Base-by-base conservation (phyloP, 2,329 filamentous ascomycete genomes). In the Didymella keratinophila region DNA sequence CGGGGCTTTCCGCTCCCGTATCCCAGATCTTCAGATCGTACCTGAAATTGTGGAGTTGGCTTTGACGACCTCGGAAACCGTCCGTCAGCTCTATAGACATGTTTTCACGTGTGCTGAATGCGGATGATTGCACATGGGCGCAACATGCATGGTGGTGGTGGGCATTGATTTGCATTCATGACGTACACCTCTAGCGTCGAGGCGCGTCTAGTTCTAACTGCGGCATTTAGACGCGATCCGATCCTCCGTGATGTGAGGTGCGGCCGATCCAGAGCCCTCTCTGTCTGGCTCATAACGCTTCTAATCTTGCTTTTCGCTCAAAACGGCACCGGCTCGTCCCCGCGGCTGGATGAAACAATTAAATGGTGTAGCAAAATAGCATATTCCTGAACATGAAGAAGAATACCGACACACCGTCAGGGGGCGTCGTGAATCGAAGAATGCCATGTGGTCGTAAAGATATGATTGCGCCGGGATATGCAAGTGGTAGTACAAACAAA, bases 301-400 rank as follows among this genome's bases (percentile, higher is more conserved):
- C 55, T 58, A 52, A 11, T 43, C 28, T 53, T 23, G 20, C 30
- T 50, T 58, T 30, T 25, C 12, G 20, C 3, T 16, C 28, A 25
- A 20, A 34, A 43, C 48, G 48, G 42, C 50, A 12, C 41, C 34
- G 34, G 30, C 34, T 43, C 49, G 44, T 32, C 9, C 39, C 44
- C n/a, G 55, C 39, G 50, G 28, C 43, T 39, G 37, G 37, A 11
- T 42, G 23, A 9, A 34, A 14, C 4, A 14, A 49, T 58, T 52
- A 58, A 58, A 53, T 58, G 50, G 39, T 53, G 23, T 54, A 49
- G 27, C n/a, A 6, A 58, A 54, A 58, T 58, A 53, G 50, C 52
- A 42, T 46, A 27, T 4, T 27, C n/a, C 20, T 6, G 45, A 58
- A 58, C 39, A 14, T 7, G 46, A 36, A 49, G 1, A 53, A 53